Conservation (phyloP, 1,284 basidiomycete species). For the Tilletiopsis washingtonensis region DNA sequence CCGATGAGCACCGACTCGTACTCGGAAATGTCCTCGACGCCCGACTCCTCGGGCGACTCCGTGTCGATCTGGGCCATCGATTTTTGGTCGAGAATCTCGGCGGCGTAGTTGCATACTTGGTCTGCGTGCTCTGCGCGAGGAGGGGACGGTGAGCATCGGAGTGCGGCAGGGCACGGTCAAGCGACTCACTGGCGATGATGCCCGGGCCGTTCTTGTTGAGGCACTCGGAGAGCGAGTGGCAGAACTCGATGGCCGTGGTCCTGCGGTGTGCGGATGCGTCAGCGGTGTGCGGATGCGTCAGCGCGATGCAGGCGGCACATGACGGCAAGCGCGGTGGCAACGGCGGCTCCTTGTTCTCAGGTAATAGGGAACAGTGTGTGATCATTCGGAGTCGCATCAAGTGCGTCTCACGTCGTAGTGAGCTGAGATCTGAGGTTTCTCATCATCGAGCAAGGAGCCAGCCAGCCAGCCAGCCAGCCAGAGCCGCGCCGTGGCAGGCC, state of each 20-base stretch:
- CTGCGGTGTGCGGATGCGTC: slow-evolving; percentile 53
- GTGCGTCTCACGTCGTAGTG: slow-evolving; percentile 61
- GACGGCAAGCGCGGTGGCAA: no score
- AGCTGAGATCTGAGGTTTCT: slow-evolving; percentile 67
- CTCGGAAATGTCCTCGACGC: slow-evolving; percentile 67
- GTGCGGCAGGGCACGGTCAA: no score
- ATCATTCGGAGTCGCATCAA: slow-evolving; percentile 23
- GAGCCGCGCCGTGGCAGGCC: no score
- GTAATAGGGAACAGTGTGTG: slow-evolving; percentile 23
- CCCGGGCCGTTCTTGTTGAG: slow-evolving; percentile 83
- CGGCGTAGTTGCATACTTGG: slow-evolving; percentile 12
- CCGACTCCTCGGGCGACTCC: slow-evolving; percentile 78
- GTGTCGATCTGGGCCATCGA: slow-evolving; percentile 80
- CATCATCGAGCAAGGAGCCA: no score
- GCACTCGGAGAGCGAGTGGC: slow-evolving; percentile 78
- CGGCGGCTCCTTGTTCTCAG: no score
- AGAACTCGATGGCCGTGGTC: slow-evolving; percentile 75
- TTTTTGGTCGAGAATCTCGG: slow-evolving; percentile 63
- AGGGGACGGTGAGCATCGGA: no score
- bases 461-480: no score
- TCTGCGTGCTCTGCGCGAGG: slow-evolving; percentile 15
- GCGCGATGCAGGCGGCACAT: no score
- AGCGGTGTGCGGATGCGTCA: no score
- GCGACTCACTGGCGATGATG: slow-evolving; percentile 52
- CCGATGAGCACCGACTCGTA: slow-evolving; percentile 93